Evolutionary conservation across 768 basidiomycete genomes (phyloP).

Genomic region (Boletellus ananas): DNA sequence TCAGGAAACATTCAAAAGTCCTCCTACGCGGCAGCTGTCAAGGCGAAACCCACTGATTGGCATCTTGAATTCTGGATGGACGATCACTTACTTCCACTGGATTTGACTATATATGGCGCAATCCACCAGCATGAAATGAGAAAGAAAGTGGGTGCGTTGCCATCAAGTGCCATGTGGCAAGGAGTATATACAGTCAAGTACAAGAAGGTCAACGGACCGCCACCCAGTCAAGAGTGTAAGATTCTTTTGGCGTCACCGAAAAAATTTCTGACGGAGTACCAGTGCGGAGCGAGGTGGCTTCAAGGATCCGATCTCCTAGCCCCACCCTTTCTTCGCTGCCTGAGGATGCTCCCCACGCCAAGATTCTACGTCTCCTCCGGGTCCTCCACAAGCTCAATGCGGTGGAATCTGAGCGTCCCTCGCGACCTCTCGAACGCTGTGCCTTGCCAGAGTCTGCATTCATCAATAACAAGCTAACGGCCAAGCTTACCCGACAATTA

Average conservation of each 20-base stretch:
- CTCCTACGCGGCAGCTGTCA: conserved; percentile 94
- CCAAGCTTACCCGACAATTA: conserved; percentile 93
- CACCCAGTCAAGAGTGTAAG: conserved; percentile 59
- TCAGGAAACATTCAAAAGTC: conserved; percentile 39
- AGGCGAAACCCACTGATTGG: conserved; percentile 92
- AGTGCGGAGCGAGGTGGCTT: conserved; percentile 38
- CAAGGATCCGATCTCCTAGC: conserved; percentile 57
- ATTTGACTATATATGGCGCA: conserved; percentile 94
- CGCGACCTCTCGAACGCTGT: conserved; percentile 46
- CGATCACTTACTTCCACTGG: conserved; percentile 76
- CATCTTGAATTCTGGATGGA: conserved; percentile 96
- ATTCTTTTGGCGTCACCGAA: neutral
- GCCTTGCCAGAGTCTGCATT: conserved; percentile 79
- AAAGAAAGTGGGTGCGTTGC: conserved; percentile 61
- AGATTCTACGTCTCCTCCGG: conserved; percentile 86
- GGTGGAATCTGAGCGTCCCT: conserved; percentile 60
- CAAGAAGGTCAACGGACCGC: conserved; percentile 86
- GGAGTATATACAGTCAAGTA: conserved; percentile 90
- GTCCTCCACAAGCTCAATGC: conserved; percentile 82
- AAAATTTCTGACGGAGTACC: conserved; percentile 16
- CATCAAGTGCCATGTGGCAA: conserved; percentile 80
- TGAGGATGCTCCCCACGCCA: conserved; percentile 79
- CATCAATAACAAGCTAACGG: conserved; percentile 96
- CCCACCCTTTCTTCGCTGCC: conserved; percentile 76
- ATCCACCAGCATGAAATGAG: conserved; percentile 88